phyloP scores from a whole-genome alignment of 139 green algal species.

The Chlorella vulgaris region DNA sequence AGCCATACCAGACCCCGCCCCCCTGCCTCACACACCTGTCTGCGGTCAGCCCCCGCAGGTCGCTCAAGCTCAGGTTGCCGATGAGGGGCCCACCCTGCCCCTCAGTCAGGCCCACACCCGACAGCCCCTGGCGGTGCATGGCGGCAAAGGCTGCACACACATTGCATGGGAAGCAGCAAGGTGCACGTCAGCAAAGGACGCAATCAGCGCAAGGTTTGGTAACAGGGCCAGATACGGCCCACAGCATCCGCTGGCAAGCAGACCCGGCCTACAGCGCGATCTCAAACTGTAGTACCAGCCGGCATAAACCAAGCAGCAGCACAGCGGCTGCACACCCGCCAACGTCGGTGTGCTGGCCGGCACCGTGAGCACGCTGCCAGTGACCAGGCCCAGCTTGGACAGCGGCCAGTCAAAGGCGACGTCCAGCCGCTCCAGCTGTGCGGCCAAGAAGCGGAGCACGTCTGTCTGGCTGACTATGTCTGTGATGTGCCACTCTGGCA shows the following conservation, averaged over 20 bases:
- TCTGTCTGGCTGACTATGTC: constrained; percentile 38
- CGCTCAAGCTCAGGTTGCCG: constrained; percentile 31
- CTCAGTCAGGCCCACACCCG: constrained; percentile 22
- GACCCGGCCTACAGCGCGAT: too few relatives aligned
- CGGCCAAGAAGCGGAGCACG: constrained; percentile 38
- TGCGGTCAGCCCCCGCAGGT: constrained; percentile 38
- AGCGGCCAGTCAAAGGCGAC: constrained; percentile 7
- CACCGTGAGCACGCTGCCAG: constrained; percentile 3
- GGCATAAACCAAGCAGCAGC: too few relatives aligned
- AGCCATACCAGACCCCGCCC: too few relatives aligned
- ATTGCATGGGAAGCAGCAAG: not conserved
- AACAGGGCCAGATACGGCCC: not conserved
- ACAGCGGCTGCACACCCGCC: not conserved
- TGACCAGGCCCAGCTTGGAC: constrained; percentile 31
- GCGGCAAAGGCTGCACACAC: constrained; percentile 16
- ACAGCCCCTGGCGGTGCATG: constrained; percentile 36
- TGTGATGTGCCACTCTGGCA: constrained; percentile 46
- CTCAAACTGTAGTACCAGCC: too few relatives aligned
- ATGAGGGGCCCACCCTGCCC: constrained; percentile 13
- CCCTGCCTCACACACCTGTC: constrained; percentile 23
- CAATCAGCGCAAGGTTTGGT: not conserved
- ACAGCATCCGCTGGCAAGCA: too few relatives aligned
- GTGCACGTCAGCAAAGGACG: not conserved
- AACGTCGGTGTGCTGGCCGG: constrained; percentile 29
- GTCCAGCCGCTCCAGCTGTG: constrained; percentile 35